A percentile compares a stretch with the other conserved stretches of the same genome.
Evolutionary conservation across 2,329 filamentous ascomycete genomes (phyloP).

Genomic region (Aspergillus viridinutans): DNA sequence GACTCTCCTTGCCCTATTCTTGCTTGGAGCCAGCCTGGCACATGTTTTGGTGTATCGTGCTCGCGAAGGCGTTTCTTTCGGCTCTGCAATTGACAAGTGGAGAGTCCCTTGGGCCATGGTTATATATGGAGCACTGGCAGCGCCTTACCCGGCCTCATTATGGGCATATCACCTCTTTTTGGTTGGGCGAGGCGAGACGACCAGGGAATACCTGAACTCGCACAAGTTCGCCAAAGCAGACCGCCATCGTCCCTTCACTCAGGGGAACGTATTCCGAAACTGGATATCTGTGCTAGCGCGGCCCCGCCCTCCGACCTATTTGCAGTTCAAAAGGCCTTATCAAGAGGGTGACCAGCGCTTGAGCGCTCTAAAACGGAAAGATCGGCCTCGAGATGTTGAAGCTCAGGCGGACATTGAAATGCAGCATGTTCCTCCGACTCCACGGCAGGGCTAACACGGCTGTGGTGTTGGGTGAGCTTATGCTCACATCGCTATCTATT

Average conservation of each 20-base stretch:
- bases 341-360: conserved; percentile 81
- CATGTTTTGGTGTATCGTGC: conserved; percentile 72
- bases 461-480: background rate
- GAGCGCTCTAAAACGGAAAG: conserved; percentile 55
- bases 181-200: conserved; percentile 87
- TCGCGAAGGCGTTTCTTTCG: conserved; percentile 63
- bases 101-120: conserved; percentile 83
- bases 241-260: conserved; percentile 84
- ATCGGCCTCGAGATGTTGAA: conserved; percentile 46
- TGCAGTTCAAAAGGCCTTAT: conserved; percentile 76
- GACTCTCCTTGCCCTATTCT: conserved; percentile 71
- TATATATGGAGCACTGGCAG: conserved; percentile 71
- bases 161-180: conserved; percentile 89
- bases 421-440: conserved; percentile 52
- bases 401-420: conserved; percentile 65
- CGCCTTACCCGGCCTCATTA: conserved; percentile 77
- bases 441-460: conserved; percentile 18
- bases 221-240: conserved; percentile 93
- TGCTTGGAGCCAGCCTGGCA: conserved; percentile 72
- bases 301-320: conserved; percentile 81
- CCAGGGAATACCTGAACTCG: conserved; percentile 90
- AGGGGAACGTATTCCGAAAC: conserved; percentile 70
- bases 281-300: conserved; percentile 76
- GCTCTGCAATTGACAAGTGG: conserved; percentile 63
- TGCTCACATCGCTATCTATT: background rate